These are phyloP conservation scores for Xylariaceae sp. DNA, from an alignment of 2,329 filamentous ascomycete genomes.

Conservation along the genomic window DNA sequence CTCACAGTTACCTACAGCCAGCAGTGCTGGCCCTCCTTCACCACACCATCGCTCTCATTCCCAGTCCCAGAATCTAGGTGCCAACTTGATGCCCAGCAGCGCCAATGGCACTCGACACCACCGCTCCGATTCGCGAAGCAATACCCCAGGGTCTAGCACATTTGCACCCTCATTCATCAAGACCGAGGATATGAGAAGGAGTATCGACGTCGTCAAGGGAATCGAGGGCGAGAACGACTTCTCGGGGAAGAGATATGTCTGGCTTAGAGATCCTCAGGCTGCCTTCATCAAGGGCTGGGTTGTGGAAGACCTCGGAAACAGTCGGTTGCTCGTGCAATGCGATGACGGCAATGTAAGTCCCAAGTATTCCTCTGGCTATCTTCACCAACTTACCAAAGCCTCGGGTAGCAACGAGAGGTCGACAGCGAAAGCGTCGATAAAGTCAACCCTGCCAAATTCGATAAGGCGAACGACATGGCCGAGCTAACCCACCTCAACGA, in stretches of 20 bases:
- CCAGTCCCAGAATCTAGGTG: conserved; percentile 47
- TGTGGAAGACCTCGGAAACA: conserved; percentile 71
- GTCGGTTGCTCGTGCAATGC: conserved; percentile 79
- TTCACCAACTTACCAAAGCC: conserved; percentile 1
- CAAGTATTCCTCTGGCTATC: conserved; percentile 15
- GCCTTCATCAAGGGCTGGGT: conserved; percentile 95
- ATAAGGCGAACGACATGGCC: conserved; percentile 99
- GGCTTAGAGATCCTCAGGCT: conserved; percentile 81
- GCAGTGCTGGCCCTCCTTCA: conserved; percentile 16
- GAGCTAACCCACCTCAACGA: conserved; percentile 98
- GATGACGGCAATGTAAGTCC: conserved; percentile 80
- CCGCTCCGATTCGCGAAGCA: conserved; percentile 62
- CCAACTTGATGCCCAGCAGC: conserved; percentile 39
- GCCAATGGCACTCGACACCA: conserved; percentile 38
- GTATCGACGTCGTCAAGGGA: conserved; percentile 58
- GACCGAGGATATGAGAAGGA: conserved; percentile 68
- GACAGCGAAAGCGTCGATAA: conserved; percentile 89
- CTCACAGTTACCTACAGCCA: conserved; percentile 50
- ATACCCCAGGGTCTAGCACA: conserved; percentile 67
- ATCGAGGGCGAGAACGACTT: conserved; percentile 99
- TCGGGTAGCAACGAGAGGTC: conserved; percentile 74
- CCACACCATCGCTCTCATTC: conserved; percentile 69
- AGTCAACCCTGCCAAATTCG: conserved; percentile 98
- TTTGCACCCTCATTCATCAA: conserved; percentile 98
- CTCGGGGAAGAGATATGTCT: conserved; percentile 96